Percentiles rank a stretch among this genome's conserved stretches.
phyloP scores from a whole-genome alignment of 495 filamentous ascomycete species.

The Glonium stellatum region DNA sequence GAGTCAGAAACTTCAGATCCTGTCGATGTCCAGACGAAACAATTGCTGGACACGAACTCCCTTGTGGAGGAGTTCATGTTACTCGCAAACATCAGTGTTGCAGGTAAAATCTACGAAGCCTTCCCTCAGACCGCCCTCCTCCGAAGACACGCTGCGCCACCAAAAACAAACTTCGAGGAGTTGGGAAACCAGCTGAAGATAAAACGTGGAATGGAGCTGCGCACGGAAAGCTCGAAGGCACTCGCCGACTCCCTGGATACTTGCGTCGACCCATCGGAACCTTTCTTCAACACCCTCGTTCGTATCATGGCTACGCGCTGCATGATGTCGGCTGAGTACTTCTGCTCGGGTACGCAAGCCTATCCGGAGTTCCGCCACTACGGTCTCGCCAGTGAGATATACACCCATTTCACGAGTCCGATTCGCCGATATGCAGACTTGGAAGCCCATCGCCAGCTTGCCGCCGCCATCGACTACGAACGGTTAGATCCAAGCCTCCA shows the following conservation, averaged over 20 bases:
- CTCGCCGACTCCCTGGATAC: constrained; percentile 83
- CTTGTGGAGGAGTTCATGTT: constrained; percentile 99
- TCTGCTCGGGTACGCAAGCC: constrained; percentile 83
- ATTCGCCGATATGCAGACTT: constrained; percentile 96
- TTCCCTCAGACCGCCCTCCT: constrained; percentile 95
- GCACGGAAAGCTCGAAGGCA: constrained; percentile 77
- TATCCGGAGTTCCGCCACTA: constrained; percentile 95
- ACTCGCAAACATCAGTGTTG: constrained; percentile 92
- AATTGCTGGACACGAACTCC: constrained; percentile 90
- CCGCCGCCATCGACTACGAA: constrained; percentile 90
- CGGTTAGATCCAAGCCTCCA: constrained; percentile 66
- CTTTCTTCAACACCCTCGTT: constrained; percentile 97
- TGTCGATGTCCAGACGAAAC: constrained; percentile 90
- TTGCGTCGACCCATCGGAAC: constrained; percentile 73
- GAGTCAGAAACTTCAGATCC: constrained; percentile 95
- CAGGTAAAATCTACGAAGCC: constrained; percentile 73
- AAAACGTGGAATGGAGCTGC: constrained; percentile 70
- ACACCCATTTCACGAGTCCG: constrained; percentile 96
- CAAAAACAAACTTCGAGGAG: constrained; percentile 92
- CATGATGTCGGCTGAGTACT: constrained; percentile 99
- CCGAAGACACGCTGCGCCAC: constrained; percentile 83
- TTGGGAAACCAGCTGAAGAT: constrained; percentile 81
- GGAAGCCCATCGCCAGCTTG: constrained; percentile 86
- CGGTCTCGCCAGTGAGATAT: constrained; percentile 88
- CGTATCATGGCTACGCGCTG: constrained; percentile 95